phyloP scores from a whole-genome alignment of 2,329 filamentous ascomycete species.

The Capronia americana region DNA sequence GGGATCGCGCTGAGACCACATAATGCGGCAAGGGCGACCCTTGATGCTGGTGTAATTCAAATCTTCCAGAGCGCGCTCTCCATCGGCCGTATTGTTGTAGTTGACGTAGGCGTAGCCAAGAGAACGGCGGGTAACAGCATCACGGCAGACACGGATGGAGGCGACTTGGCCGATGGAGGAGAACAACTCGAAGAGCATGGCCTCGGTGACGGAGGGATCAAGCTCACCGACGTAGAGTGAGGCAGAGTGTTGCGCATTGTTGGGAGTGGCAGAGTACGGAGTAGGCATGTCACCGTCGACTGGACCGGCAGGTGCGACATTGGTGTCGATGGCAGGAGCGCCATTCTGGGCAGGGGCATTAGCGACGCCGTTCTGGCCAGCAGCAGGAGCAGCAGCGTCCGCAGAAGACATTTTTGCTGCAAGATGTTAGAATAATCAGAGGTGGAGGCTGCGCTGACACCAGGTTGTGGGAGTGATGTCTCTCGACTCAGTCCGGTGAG shows the following conservation, averaged over 20 bases:
- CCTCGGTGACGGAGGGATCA: constrained; percentile 96
- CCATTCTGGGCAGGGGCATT: constrained; percentile 50
- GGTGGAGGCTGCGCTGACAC: background rate
- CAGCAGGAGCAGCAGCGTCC: constrained; percentile 73
- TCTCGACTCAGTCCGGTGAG: background rate
- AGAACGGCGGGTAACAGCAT: constrained; percentile 96
- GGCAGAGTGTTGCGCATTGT: constrained; percentile 87
- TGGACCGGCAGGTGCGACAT: constrained; percentile 57
- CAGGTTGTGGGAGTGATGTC: background rate
- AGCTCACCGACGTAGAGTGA: constrained; percentile 99
- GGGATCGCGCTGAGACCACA: constrained; percentile 99
- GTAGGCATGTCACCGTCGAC: constrained; percentile 60
- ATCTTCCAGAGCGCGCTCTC: constrained; percentile 98
- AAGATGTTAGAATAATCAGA: constrained; percentile 48
- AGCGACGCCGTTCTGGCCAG: constrained; percentile 69
- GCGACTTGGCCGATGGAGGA: constrained; percentile 98
- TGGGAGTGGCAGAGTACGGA: constrained; percentile 69
- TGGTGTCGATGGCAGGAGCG: constrained; percentile 71
- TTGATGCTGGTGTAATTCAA: constrained; percentile 99
- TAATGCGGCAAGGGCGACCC: constrained; percentile 98
- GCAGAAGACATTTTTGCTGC: constrained; percentile 76
- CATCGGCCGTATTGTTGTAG: constrained; percentile 97
- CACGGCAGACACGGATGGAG: constrained; percentile 99
- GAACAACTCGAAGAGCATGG: constrained; percentile 99
- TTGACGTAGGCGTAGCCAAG: constrained; percentile 99